Conservation (phyloP, 345 rosid species). For the Brassica incana region DNA sequence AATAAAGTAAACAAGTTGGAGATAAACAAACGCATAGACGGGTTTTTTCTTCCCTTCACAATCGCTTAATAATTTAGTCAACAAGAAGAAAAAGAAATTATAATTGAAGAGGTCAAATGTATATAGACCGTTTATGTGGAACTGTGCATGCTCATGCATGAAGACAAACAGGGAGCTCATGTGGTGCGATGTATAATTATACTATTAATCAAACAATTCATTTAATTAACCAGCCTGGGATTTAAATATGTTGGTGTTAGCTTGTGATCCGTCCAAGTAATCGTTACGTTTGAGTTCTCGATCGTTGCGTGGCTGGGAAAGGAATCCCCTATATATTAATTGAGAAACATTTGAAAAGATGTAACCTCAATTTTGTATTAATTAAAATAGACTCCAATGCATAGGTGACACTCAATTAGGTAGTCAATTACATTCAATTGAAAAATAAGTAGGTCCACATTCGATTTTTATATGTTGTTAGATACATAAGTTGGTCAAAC, state of each 20-base stretch:
- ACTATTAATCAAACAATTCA: not conserved
- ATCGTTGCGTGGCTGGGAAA: not conserved
- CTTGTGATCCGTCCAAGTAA: not conserved
- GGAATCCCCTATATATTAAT: not conserved
- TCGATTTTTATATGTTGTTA: too few relatives aligned
- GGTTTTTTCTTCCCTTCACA: not conserved
- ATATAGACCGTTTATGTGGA: constrained; percentile 24
- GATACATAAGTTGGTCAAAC: too few relatives aligned
- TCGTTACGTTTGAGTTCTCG: not conserved
- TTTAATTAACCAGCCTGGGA: not conserved
- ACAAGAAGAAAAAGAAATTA: not conserved
- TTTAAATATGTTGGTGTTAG: not conserved
- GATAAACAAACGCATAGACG: constrained; percentile 15
- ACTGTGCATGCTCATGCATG: constrained; percentile 29
- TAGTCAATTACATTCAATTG: too few relatives aligned
- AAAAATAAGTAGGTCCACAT: too few relatives aligned
- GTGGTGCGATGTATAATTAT: not conserved
- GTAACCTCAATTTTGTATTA: too few relatives aligned
- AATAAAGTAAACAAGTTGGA: not conserved
- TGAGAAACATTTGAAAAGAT: too few relatives aligned
- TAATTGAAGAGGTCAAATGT: constrained; percentile 30
- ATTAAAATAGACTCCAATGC: too few relatives aligned
- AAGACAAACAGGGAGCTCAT: not conserved
- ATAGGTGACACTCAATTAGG: too few relatives aligned
- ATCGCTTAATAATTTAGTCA: not conserved